Base-by-base conservation (phyloP, 2,329 filamentous ascomycete species). In the Monilinia aucupariae region DNA sequence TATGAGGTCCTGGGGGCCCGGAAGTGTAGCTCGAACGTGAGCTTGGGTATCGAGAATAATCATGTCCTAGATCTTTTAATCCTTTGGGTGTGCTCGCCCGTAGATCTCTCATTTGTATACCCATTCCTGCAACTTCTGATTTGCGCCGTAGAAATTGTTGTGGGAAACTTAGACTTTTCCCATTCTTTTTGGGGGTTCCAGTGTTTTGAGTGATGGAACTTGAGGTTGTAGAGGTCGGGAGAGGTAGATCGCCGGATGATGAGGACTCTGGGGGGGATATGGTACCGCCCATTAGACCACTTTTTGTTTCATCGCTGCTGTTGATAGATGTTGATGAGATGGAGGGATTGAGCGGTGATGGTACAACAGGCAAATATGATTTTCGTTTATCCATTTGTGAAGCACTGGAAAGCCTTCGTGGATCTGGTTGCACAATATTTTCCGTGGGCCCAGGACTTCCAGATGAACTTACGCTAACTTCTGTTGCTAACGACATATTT, bases 321-420 rank as follows among this genome's bases (percentile, higher is more conserved):
- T 55, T 66, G 6, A 65, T 20, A 22, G 64, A 61, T 13, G 56
- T 61, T 12, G 62, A 52, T 2, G 62, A 61, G 9, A 69, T 65
- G 5, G 69, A 67, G 12, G 69, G 67, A 56, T 73, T 73, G 32
- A 74, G 64, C n/a, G 72, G 73, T 7, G 73, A 75, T 4, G 73
- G 69, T 15, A 72, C 53, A 22, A 55, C 64, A 1, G 73, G 71
- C 15, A 66, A 64, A 61, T 75, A 73, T 25, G 64, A 60, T 45
- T 50, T 65, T 12, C 48, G 61, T 48, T 51, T 58, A 12, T 59
- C 61, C 8, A 62, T 22, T 45, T 55, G 49, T 13, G 64, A 62
- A 13, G 60, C 34, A 30, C 51, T 68, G 32, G 65, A 45, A 12
- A 48, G 51, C 30, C 52, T 61, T 48, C 49, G 59, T 25, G 60